Base-by-base conservation (phyloP, 1,284 basidiomycete species). In the Tilletia indica region DNA sequence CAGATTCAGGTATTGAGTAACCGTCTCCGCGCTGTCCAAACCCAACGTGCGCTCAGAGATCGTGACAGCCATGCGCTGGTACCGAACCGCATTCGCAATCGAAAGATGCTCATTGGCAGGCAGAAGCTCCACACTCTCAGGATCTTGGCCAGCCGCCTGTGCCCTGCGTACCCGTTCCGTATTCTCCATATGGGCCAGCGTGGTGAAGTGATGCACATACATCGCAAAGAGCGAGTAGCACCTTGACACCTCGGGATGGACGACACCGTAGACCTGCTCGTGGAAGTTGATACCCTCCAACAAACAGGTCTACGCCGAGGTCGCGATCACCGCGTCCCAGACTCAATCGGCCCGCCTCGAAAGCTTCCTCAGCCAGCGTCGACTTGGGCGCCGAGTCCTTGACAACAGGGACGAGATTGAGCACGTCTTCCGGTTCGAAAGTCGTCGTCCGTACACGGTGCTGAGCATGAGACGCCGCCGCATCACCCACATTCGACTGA, bases 241-340 rank as follows among this genome's bases (percentile, higher is more conserved):
- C 12, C 85, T 82, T 0, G 87, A 87, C 67, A 88, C 86, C 77
- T 88, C 88, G 39, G 88, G 87, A 82, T 89, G 88, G 31, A 89
- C 86, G 25, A 88, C 83, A 3, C 87, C 87, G 80, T 87, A 88
- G 66, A 89, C 86, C 75, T 87, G 86, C 84, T 89, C 88, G 84
- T 87, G 88, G 72, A 87, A 85, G 77, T 86, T 86, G 71, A 89
- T 84, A 54, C 86, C 87, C 74, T 89, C 88, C 63, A 87, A 85
- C 81, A 88, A 88, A 84, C 75, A 88, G 84, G 73, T 88, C 88
- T 58, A 88, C 84, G 34, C 88, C 88, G 71, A 87, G 80, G 68
- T 87, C 85, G 31, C 82, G 77, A 51, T 84, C 82, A 42, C 87
- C 87, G 31, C 86, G 86, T 77, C 85, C 84, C 78, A 89, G 86